A percentile compares a stretch with the other conserved stretches of the same genome.
Evolutionary conservation across 352 stramenopile species (phyloP).

Genomic region (Phytophthora citricola): DNA sequence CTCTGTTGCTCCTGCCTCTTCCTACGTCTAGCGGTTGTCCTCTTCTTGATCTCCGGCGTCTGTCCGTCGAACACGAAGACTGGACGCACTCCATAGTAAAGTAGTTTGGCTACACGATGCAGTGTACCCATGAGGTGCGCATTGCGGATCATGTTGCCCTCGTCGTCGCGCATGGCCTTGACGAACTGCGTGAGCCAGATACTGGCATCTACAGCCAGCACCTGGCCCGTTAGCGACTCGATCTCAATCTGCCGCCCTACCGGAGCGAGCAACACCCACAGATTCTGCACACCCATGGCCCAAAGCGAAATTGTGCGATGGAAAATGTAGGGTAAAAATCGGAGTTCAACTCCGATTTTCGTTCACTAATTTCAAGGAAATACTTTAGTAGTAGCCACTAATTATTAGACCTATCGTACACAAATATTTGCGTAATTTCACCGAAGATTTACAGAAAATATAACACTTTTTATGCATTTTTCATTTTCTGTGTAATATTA

Average conservation of each 20-base stretch:
- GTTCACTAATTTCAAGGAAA: too few relatives aligned
- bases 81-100: conserved; percentile 97
- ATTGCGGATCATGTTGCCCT: conserved; percentile 95
- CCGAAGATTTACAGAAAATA: too few relatives aligned
- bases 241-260: conserved; percentile 97
- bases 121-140: conserved; percentile 96
- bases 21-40: conserved; percentile 71
- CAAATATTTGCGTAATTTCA: too few relatives aligned
- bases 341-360: too few relatives aligned
- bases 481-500: too few relatives aligned
- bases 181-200: conserved; percentile 99
- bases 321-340: too few relatives aligned
- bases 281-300: conserved; percentile 98
- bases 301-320: too few relatives aligned
- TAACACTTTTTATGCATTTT: too few relatives aligned
- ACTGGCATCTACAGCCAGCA: conserved; percentile 97
- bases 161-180: conserved; percentile 97
- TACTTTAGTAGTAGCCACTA: too few relatives aligned
- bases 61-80: conserved; percentile 99
- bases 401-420: too few relatives aligned
- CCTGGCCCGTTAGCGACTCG: conserved; percentile 96
- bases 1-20: conserved; percentile 75
- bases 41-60: conserved; percentile 97
- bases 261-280: conserved; percentile 97
- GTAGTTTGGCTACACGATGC: conserved; percentile 92